Evolutionary conservation across 2,329 filamentous ascomycete genomes (phyloP), one percentile per base, ranked within the genome.

Genomic region (Penicillium expansum): DNA sequence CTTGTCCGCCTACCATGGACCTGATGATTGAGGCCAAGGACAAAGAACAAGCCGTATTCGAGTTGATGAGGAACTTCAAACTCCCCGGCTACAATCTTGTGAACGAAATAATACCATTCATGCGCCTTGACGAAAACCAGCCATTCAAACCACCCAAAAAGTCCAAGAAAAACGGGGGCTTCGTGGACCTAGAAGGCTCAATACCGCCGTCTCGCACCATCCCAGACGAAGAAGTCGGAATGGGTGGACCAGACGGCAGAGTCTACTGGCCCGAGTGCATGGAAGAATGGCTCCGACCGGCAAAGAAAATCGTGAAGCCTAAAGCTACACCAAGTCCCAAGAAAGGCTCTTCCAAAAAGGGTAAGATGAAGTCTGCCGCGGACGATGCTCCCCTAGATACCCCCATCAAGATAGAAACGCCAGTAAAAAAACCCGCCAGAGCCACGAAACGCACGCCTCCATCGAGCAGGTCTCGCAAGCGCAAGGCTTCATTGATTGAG

Each of bases 11-110:
- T 1, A 86, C 89, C 32, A 94, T 95, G 88, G 93, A 97, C 69
- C 80, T 97, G n/a, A 97, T 97, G 93, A 97, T 97, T 58, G 93
- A 97, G 76, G 93, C 93, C 47, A 97, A 97, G 72, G 93, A 97
- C 70, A 97, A 97, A 74, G 93, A 97, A 71, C 93, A 97, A 73
- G 92, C 93, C 0, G 91, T 97, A 0, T 96, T 97, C 67, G 91
- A 96, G 62, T 81, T 97, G 18, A 97, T 97, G 92, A 83, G 89
- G 22, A 92, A 82, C 0, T 96, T 92, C 72, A 92, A 88, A 66
- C 80, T 97, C 0, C 90, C 92, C 0, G 92, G 92, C 0, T 90
- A 86, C 75, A 81, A 94, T 20, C 82, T 76, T 0, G 86, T 95
- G 69, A 89, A 88, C 63, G 86, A 95, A 53, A 79, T 97, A 1